These are phyloP conservation scores for Corymbia maculata DNA, from an alignment of 345 rosid genomes.

Conservation along the genomic window DNA sequence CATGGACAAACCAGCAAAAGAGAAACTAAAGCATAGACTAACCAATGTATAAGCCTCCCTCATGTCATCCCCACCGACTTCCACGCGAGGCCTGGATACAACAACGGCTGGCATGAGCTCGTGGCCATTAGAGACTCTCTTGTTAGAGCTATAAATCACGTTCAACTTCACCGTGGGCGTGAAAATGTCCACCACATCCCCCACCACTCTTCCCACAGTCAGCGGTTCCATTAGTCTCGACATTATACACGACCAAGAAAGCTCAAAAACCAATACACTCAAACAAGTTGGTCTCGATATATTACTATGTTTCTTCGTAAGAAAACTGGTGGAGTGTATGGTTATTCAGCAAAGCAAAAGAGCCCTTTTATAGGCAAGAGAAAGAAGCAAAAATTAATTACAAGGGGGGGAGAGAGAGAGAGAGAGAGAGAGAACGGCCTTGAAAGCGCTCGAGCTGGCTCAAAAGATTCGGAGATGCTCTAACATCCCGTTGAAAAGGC, in stretches of 20 bases:
- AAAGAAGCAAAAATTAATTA: not conserved
- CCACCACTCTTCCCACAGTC: constrained; percentile 51
- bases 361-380: not conserved
- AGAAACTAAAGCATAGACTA: not conserved
- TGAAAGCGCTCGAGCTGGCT: not conserved
- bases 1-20: not conserved
- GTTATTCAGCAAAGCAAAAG: not conserved
- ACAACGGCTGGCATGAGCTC: constrained; percentile 60
- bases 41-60: constrained; percentile 70
- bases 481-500: not conserved
- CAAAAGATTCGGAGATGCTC: constrained; percentile 7
- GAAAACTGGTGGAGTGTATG: not conserved
- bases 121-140: constrained; percentile 61
- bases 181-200: constrained; percentile 72
- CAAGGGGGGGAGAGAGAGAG: not conserved
- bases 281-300: not conserved
- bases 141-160: constrained; percentile 48
- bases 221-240: constrained; percentile 54
- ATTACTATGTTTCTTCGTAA: not conserved
- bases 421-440: not conserved
- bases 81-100: constrained; percentile 47
- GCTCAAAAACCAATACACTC: not conserved
- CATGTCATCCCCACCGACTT: constrained; percentile 70
- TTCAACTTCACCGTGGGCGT: constrained; percentile 49
- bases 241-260: not conserved